phyloP scores from a whole-genome alignment of 192 early-diverging fungal species.

The Mortierella alpina region DNA sequence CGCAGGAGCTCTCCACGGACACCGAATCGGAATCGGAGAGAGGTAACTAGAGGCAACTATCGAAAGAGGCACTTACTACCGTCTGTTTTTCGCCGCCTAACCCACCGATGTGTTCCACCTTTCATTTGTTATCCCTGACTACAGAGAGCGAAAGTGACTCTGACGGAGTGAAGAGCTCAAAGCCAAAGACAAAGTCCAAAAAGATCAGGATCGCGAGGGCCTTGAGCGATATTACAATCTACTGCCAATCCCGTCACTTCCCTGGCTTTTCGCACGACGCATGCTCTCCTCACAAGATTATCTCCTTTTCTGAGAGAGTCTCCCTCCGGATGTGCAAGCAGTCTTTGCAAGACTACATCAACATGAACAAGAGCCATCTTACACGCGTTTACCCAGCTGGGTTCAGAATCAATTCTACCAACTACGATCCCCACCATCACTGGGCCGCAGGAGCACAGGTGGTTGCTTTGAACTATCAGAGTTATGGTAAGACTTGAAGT shows the following conservation, averaged over 20 bases:
- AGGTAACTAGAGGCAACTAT: conserved; percentile 13
- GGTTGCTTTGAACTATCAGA: conserved; percentile 93
- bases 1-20: conserved; percentile 51
- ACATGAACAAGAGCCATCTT: conserved; percentile 69
- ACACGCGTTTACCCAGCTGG: conserved; percentile 86
- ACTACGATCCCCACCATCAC: conserved; percentile 85
- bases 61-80: background rate
- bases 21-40: conserved; percentile 55
- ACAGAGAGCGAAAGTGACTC: conserved; percentile 54
- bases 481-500: conserved; percentile 60
- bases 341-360: conserved; percentile 61
- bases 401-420: conserved; percentile 82
- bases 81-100: background rate
- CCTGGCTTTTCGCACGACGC: conserved; percentile 65
- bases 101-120: background rate
- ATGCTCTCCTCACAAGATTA: conserved; percentile 60
- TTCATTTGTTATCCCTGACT: background rate
- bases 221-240: conserved; percentile 68
- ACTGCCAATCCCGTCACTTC: conserved; percentile 73
- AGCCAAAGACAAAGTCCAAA: conserved; percentile 43
- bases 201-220: conserved; percentile 61
- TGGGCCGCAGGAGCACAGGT: conserved; percentile 88
- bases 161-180: conserved; percentile 22
- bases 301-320: conserved; percentile 80
- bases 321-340: conserved; percentile 65